Evolutionary conservation across 257 asterid species (phyloP).

Genomic region (Solanum pennellii): DNA sequence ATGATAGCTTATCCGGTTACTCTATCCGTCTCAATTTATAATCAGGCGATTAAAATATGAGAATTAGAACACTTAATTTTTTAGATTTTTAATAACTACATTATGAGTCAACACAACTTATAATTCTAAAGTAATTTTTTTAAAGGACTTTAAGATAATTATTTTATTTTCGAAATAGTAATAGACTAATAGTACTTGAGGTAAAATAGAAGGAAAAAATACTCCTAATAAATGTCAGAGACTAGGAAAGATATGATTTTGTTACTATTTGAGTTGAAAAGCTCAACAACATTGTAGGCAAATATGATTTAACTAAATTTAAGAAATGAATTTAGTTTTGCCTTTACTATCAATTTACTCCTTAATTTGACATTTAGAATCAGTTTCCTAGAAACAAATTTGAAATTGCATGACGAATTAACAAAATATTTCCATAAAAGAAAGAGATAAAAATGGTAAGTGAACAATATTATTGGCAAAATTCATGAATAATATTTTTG

Average conservation of each 20-base stretch:
- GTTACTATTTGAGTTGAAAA: background rate
- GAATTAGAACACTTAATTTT: background rate
- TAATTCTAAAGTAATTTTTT: background rate
- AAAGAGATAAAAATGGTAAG: background rate
- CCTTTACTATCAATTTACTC: background rate
- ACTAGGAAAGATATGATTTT: background rate
- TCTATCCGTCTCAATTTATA: background rate
- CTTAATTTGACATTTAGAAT: background rate
- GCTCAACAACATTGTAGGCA: background rate
- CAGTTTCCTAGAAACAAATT: background rate
- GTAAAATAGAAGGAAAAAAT: background rate
- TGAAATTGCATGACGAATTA: background rate
- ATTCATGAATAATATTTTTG: background rate
- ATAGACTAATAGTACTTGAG: background rate
- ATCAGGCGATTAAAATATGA: rapidly evolving
- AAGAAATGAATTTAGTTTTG: background rate
- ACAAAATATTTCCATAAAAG: background rate
- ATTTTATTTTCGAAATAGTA: background rate
- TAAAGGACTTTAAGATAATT: background rate
- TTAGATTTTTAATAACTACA: background rate
- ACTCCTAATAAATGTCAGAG: background rate
- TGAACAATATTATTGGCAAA: background rate
- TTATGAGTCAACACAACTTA: background rate
- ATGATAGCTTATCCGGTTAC: background rate
- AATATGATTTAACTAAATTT: background rate